Evolutionary conservation across 1,139 yeast genomes (phyloP), one percentile per base, ranked within the genome.

Genomic region (Kodamaea sp.): DNA sequence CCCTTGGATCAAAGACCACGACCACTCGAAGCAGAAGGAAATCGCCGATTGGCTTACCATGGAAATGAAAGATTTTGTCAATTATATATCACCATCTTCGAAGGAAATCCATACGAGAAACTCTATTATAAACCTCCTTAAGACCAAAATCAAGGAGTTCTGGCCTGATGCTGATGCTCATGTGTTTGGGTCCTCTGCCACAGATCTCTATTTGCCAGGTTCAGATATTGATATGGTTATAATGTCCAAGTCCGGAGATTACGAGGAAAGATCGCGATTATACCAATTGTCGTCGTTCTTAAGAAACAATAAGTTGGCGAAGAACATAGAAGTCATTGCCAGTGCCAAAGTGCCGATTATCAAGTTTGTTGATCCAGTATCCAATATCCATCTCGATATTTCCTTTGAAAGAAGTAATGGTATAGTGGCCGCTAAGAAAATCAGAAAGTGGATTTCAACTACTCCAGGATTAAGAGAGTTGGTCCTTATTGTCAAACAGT

Each of bases 141-240:
- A 83, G 40, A 51, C 57, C 3, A 70, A 78, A 9, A 84, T 90
- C 7, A 59, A 59, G 21, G 50, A 53, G 12, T 67, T 83, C 37
- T 92, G 98, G 97, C 80, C 81, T 1, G 87, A 80, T 42, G 83
- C 95, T 3, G 84, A 83, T 38, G 76, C 85, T 7, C 85, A 83
- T 48, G 96, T 90, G 11, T 92, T 94, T 66, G 99, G 99, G 0
- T 89, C 97, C 0, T 87, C 80, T 57, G 97, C 98, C 1, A 90
- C 98, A 0, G 97, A 90, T 55, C 65, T 94, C 43, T 92, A 90
- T 51, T 66, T 94, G 15, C 98, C 98, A 0, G 96, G 96, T 1
- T 88, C 97, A 0, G 99, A 94, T 67, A 89, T 94, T 22, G 99
- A 94, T 61, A 82, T 94, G 82, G 97, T 90, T 27, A 76, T 94